Base-by-base conservation (phyloP, 2,329 filamentous ascomycete species). In the Epichloe elymi region DNA sequence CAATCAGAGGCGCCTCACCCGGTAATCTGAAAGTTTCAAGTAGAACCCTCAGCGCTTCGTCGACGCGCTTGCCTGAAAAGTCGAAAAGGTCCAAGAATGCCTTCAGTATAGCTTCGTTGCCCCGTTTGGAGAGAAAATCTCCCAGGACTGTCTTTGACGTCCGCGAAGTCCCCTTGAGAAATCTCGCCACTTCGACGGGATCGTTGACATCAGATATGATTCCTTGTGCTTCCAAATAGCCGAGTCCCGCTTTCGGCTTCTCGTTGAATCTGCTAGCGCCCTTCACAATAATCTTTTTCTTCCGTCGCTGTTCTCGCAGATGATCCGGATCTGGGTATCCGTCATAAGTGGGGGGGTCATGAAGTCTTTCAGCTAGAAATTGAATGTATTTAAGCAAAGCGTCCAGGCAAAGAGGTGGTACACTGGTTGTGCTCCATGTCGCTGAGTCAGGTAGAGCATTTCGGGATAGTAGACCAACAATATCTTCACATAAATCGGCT, bases 361-460 rank as follows among this genome's bases (percentile, higher is more conserved):
- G 80, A 17, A 97, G 70, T 51, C 93, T 80, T 63, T 95, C 89
- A 1, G 88, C 86, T 57, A 98, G 85, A 57, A 88, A 95, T 62
- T 96, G 90, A 36, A 98, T 80, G 60, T 90, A 97, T 15, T 88
- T 84, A 23, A 98, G 74, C 11, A 98, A 73, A 10, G 93, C 89
- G 68, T 98, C 93, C 20, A 98, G 74, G 61, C 93, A 98, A 3
- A 98, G 72, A 0, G 93, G 93, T 15, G 93, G 93, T 1, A 98
- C 94, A 63, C 95, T 98, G 5, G 91, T 96, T 11, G 93, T 98
- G 65, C 94, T 98, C 93, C 93, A 98, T 5, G 90, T 96, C 5
- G 91, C 93, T 8, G 93, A 95, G 65, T 98, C 93, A 0, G 93
- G 94, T 57, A 98, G 86, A 2, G 93, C 93, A 65, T 96, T 98